Evolutionary conservation across 2,329 filamentous ascomycete genomes (phyloP), one percentile per base, ranked within the genome.

Genomic region (Cytospora piceae): DNA sequence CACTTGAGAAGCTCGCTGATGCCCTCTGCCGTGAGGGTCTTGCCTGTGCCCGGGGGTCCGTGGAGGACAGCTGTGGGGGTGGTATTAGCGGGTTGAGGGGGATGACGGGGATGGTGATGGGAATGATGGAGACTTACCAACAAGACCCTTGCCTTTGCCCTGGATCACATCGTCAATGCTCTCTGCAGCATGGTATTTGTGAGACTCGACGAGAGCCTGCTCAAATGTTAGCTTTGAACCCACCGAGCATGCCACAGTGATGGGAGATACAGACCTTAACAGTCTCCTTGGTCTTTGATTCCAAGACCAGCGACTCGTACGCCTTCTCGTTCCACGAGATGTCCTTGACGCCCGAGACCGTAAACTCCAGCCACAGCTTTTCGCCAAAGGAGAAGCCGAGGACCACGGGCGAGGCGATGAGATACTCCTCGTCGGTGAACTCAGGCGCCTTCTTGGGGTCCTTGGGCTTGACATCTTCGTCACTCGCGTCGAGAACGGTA

Each of bases 301-400:
- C 81, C 0, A 97, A 82, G 0, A 97, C 92, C 34, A 97, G 82
- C 0, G 90, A 93, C 58, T 91, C 87, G 77, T 95, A 97, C 0
- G 93, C 93, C 17, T 87, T 84, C 52, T 91, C 87, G 72, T 96
- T 94, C 91, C 91, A 97, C 42, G 88, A 84, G 68, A 97, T 94
- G 4, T 96, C 90, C 54, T 86, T 85, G 68, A 97, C 85, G 0
- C 89, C 88, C 0, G 90, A 91, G 24, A 97, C 89, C 0, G 88
- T 89, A 72, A 97, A 93, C 74, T 97, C 92, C 0, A 96, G 84
- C 94, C 93, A 97, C 12, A 92, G 82, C 78, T 96, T 97, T 77
- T 96, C 92, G 0, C 87, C 87, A 75, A 97, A 96, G 0, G 92
- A 87, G 72, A 96, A 97, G 0, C 93, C 94, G 1, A 96, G 84